phyloP scores from a whole-genome alignment of 495 filamentous ascomycete genomes.

The Hapsidospora chrysogenum region DNA sequence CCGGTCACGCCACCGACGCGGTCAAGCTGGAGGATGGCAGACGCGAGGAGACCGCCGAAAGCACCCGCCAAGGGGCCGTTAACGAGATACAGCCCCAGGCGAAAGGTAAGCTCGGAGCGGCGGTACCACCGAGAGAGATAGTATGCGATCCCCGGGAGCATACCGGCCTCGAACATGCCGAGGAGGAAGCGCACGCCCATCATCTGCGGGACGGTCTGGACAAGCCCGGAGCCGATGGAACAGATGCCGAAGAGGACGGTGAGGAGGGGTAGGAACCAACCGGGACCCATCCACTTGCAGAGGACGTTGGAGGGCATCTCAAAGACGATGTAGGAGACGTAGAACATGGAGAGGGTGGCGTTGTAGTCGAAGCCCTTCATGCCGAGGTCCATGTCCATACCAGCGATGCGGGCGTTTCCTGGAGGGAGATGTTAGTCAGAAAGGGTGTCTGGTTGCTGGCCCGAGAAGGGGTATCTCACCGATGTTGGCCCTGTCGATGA shows the following conservation, averaged over 20 bases:
- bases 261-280: background rate
- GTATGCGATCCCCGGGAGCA: slow-evolving; percentile 56
- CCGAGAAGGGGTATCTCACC: too few species aligned
- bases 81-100: slow-evolving; percentile 35
- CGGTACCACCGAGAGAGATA: slow-evolving; percentile 58
- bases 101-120: slow-evolving; percentile 37
- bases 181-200: slow-evolving; percentile 27
- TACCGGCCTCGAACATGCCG: slow-evolving; percentile 50
- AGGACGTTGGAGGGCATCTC: slow-evolving; percentile 50
- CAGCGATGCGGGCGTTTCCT: slow-evolving; percentile 23
- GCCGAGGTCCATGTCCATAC: slow-evolving; percentile 16
- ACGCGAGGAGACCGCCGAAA: slow-evolving; percentile 62
- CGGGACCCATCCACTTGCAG: background rate
- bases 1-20: slow-evolving; percentile 45
- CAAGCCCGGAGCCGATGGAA: background rate
- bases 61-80: slow-evolving; percentile 62
- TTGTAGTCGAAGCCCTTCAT: slow-evolving; percentile 35
- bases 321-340: slow-evolving; percentile 55
- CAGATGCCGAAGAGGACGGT: background rate
- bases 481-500: slow-evolving; percentile 12
- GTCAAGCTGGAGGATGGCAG: slow-evolving; percentile 51
- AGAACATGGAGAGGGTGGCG: slow-evolving; percentile 50
- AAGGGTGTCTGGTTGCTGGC: slow-evolving; percentile 14
- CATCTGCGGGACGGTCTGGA: background rate
- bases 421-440: background rate